Evolutionary conservation across 2,329 filamentous ascomycete genomes (phyloP).

Genomic region (Phoma sp.): DNA sequence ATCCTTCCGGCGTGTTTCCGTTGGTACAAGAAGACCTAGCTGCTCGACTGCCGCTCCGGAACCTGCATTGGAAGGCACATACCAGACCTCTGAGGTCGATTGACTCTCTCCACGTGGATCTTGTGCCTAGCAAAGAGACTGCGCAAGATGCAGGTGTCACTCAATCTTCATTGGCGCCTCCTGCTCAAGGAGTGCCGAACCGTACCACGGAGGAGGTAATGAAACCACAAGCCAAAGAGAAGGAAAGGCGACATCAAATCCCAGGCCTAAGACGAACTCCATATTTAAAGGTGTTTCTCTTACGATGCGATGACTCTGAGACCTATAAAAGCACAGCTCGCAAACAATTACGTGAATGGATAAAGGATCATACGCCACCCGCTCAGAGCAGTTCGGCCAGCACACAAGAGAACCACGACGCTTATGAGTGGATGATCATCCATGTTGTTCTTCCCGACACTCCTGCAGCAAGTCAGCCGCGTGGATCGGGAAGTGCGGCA

Average conservation of each 20-base stretch:
- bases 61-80: conserved; percentile 97
- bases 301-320: conserved; percentile 95
- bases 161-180: conserved; percentile 27
- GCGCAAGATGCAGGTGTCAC: conserved; percentile 49
- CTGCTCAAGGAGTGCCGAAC: conserved; percentile 25
- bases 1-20: conserved; percentile 87
- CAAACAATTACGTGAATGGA: conserved; percentile 86
- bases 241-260: conserved; percentile 85
- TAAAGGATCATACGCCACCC: conserved; percentile 73
- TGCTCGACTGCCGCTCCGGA: conserved; percentile 80
- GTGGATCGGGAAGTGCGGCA: conserved; percentile 59
- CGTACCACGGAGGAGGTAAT: conserved; percentile 37
- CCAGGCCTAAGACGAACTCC: conserved; percentile 90
- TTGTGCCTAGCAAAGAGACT: conserved; percentile 67
- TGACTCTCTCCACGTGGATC: conserved; percentile 86
- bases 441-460: conserved; percentile 93
- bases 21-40: conserved; percentile 79
- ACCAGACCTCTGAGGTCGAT: conserved; percentile 91
- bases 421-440: conserved; percentile 92
- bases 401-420: conserved; percentile 90
- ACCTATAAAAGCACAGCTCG: conserved; percentile 83
- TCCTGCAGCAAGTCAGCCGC: conserved; percentile 77
- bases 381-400: conserved; percentile 61
- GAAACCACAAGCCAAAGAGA: conserved; percentile 31
- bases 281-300: conserved; percentile 87